These are phyloP conservation scores for Brassica rapa DNA, from an alignment of 345 rosid species.

Conservation along the genomic window DNA sequence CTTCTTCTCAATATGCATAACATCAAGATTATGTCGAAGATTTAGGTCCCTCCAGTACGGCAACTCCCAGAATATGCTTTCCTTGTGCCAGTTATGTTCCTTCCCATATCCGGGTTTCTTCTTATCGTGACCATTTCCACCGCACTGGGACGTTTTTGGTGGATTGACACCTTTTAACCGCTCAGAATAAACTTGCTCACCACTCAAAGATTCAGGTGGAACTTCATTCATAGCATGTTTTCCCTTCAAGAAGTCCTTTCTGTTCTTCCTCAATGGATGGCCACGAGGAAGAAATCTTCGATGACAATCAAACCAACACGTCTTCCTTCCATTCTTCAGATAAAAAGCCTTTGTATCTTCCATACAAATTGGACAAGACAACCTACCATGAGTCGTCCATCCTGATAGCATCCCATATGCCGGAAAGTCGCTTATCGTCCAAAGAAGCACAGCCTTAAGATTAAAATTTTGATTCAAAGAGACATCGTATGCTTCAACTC, in stretches of 20 bases:
- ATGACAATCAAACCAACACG: background rate
- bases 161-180: background rate
- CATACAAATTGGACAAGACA: background rate
- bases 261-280: background rate
- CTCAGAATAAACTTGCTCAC: background rate
- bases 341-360: background rate
- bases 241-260: background rate
- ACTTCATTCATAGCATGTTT: background rate
- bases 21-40: background rate
- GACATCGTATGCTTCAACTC: background rate
- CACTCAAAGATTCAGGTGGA: background rate
- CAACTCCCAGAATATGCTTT: background rate
- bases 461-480: background rate
- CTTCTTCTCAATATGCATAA: background rate
- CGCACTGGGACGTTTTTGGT: background rate
- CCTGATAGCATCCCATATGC: background rate
- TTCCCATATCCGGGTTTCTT: background rate
- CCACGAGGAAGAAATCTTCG: background rate
- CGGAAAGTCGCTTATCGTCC: background rate
- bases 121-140: background rate
- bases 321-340: background rate
- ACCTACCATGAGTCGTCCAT: background rate
- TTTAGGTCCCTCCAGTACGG: background rate
- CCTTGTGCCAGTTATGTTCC: background rate
- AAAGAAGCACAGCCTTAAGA: background rate